phyloP scores from a whole-genome alignment of 805 yeast genomes.

The Metschnikowia shivogae region DNA sequence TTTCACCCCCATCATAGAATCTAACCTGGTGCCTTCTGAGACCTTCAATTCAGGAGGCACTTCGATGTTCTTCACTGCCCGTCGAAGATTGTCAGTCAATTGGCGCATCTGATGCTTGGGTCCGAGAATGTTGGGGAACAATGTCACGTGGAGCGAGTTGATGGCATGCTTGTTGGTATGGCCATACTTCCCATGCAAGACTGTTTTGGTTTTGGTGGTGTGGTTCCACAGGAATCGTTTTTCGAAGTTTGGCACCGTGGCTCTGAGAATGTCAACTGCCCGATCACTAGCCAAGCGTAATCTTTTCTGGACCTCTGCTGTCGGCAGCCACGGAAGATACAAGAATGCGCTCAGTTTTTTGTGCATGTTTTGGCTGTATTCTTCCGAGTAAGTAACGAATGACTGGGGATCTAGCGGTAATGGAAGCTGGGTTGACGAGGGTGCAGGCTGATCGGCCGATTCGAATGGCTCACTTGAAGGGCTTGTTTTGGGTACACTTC shows the following conservation, averaged over 20 bases:
- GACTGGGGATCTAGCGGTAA: constrained; percentile 1
- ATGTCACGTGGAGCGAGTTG: constrained; percentile 16
- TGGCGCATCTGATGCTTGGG: constrained; percentile 1
- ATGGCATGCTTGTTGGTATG: constrained; percentile 8
- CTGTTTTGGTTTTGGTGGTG: constrained; percentile 3
- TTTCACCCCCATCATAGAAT: not conserved
- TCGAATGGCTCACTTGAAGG: too few relatives aligned
- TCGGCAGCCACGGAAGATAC: constrained; percentile 20
- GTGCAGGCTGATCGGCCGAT: not conserved
- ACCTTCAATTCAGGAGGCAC: constrained; percentile 3
- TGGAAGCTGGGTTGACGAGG: not conserved
- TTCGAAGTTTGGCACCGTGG: constrained; percentile 4
- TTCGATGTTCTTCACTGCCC: constrained; percentile 3
- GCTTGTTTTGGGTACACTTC: not conserved
- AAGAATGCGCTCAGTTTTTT: constrained; percentile 13
- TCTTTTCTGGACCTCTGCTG: not conserved
- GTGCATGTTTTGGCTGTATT: constrained; percentile 18
- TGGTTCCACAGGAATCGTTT: constrained; percentile 7
- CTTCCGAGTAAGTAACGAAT: constrained; percentile 16
- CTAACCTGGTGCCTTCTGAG: constrained; percentile 3
- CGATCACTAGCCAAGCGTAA: constrained; percentile 5
- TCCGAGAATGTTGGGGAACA: constrained; percentile 14
- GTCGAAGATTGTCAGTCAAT: not conserved
- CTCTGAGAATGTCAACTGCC: constrained; percentile 4
- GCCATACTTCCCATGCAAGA: constrained; percentile 7